Conservation (phyloP, 495 filamentous ascomycete genomes). For the Penicillium salamii region DNA sequence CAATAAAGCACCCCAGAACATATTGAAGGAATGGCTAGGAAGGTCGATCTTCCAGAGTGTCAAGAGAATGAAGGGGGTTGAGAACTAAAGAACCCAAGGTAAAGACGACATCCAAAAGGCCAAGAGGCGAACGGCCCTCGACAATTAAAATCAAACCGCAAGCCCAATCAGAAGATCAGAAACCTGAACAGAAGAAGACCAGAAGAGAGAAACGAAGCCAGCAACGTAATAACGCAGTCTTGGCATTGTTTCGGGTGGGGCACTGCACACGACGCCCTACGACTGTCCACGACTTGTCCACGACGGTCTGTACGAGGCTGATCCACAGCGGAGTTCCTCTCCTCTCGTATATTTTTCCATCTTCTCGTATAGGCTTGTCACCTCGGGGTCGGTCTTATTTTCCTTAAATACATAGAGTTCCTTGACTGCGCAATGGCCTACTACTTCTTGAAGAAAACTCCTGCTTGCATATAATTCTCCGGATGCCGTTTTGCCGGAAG, state of each 20-base stretch:
- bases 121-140: neutral
- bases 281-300: neutral
- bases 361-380: neutral
- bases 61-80: neutral
- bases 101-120: neutral
- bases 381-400: constrained; percentile 10
- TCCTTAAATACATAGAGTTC: neutral
- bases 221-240: constrained; percentile 3
- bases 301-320: neutral
- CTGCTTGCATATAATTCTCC: too few relatives aligned
- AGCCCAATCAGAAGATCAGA: neutral
- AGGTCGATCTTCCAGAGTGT: constrained; percentile 21
- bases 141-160: neutral
- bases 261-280: neutral
- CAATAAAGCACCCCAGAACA: constrained; percentile 27
- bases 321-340: constrained; percentile 8
- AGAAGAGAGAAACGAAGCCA: neutral
- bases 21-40: constrained; percentile 33
- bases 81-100: constrained; percentile 3
- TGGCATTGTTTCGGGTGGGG: constrained; percentile 6
- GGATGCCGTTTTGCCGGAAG: neutral
- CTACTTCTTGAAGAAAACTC: too few relatives aligned
- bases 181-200: neutral
- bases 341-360: neutral
- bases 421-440: too few relatives aligned